Evolutionary conservation across 1,284 basidiomycete genomes (phyloP).

Genomic region (Tilletia indica): DNA sequence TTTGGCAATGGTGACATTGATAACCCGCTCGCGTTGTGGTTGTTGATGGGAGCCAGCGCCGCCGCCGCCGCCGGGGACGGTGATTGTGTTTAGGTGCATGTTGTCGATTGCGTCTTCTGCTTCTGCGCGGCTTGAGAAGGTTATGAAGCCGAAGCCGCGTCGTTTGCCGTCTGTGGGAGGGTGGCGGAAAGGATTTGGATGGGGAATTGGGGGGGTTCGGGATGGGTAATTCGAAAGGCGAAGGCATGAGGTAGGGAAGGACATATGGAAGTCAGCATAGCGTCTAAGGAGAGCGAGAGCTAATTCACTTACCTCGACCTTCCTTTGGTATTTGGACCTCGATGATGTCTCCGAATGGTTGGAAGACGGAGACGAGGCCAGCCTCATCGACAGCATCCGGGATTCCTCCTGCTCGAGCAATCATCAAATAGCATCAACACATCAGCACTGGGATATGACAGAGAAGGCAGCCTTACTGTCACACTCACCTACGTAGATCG

Average conservation of each 20-base stretch:
- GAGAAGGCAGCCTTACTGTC: not conserved
- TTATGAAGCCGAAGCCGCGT: constrained; percentile 37
- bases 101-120: constrained; percentile 39
- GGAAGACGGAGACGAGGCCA: constrained; percentile 25
- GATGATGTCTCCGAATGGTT: constrained; percentile 34
- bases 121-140: constrained; percentile 25
- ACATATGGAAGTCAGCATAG: not conserved
- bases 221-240: not conserved
- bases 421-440: not conserved
- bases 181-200: constrained; percentile 5
- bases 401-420: constrained; percentile 21
- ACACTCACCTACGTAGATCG: constrained; percentile 16
- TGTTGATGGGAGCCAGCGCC: no score
- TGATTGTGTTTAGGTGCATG: constrained; percentile 33
- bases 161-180: constrained; percentile 1
- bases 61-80: constrained; percentile 1
- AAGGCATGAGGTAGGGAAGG: not conserved
- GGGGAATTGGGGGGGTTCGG: not conserved
- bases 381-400: constrained; percentile 26
- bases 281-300: not conserved
- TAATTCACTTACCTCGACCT: constrained; percentile 6
- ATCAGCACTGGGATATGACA: constrained; percentile 18
- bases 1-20: constrained; percentile 33
- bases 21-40: constrained; percentile 21
- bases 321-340: constrained; percentile 31